Conservation (phyloP, 169 alveolate genomes). For the Cyclospora cayetanensis region DNA sequence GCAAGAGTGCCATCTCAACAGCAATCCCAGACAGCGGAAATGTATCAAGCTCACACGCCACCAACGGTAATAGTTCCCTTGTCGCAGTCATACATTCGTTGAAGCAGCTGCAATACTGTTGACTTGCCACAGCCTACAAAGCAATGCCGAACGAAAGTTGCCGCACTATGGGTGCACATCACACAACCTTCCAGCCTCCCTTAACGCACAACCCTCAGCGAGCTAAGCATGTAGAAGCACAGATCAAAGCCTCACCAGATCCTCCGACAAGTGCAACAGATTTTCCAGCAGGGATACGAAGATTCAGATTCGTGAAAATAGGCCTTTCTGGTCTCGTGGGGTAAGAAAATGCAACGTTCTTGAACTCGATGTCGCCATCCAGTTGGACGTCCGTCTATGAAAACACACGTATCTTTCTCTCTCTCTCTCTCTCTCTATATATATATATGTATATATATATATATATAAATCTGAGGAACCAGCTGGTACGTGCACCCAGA, state of each 20-base stretch:
- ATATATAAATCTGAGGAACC: neutral
- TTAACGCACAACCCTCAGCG: too few relatives aligned
- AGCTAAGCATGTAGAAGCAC: too few relatives aligned
- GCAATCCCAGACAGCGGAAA: too few relatives aligned
- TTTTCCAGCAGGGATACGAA: conserved; percentile 65
- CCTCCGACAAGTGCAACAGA: conserved; percentile 72
- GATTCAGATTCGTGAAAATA: conserved; percentile 31
- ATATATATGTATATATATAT: too few relatives aligned
- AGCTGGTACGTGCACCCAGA: neutral
- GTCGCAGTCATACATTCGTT: conserved; percentile 89
- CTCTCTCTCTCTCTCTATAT: too few relatives aligned
- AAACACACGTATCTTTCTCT: too few relatives aligned
- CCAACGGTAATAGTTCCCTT: conserved; percentile 75
- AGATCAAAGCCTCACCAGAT: conserved; percentile 33
- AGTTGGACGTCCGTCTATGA: conserved; percentile 45
- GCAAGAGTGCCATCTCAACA: too few relatives aligned
- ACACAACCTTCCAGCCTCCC: too few relatives aligned
- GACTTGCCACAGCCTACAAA: conserved; percentile 98
- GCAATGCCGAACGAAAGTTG: conserved; percentile 77
- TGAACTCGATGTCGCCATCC: conserved; percentile 54
- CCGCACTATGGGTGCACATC: too few relatives aligned
- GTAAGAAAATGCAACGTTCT: conserved; percentile 50
- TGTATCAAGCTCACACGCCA: conserved; percentile 50
- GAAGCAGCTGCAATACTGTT: conserved; percentile 92
- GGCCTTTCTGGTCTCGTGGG: conserved; percentile 50